Percentiles rank a stretch among this genome's conserved stretches.
Conservation (phyloP, 129 eudicot species). For the Glebionis coronaria region DNA sequence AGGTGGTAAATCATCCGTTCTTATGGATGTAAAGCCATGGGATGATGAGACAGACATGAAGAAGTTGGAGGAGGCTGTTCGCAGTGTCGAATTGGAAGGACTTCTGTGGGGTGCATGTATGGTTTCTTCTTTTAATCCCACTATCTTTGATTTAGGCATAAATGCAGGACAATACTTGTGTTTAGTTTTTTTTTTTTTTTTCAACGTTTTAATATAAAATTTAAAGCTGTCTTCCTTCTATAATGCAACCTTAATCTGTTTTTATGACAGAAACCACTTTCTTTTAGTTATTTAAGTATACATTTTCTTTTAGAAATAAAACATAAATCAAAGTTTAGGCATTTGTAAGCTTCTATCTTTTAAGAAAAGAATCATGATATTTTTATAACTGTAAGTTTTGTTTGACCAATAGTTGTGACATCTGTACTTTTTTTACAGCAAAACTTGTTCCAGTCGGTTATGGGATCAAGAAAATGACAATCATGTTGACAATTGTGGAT, state of each 20-base stretch:
- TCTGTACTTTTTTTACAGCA: conserved; percentile 45
- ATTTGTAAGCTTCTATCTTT: no score
- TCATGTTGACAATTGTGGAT: conserved; percentile 92
- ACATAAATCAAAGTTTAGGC: no score
- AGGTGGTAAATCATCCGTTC: conserved; percentile 57
- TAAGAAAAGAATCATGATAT: no score
- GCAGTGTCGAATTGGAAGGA: conserved; percentile 33
- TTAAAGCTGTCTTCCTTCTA: no score
- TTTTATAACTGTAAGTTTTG: neutral
- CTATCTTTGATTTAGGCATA: neutral
- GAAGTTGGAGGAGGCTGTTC: conserved; percentile 40
- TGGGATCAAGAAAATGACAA: conserved; percentile 88
- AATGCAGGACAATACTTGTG: no score
- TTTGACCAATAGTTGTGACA: conserved; percentile 11
- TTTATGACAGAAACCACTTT: no score
- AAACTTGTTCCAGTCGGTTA: conserved; percentile 92
- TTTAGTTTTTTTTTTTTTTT: no score
- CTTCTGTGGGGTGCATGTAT: conserved; percentile 73
- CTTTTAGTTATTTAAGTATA: no score
- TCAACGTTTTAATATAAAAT: no score
- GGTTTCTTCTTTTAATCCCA: conserved; percentile 16
- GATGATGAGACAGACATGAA: conserved; percentile 46
- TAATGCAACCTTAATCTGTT: no score
- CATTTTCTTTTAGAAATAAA: no score
- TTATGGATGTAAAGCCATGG: conserved; percentile 46